Conservation (phyloP, 2,329 filamentous ascomycete species). For the Mariannaea sp. region DNA sequence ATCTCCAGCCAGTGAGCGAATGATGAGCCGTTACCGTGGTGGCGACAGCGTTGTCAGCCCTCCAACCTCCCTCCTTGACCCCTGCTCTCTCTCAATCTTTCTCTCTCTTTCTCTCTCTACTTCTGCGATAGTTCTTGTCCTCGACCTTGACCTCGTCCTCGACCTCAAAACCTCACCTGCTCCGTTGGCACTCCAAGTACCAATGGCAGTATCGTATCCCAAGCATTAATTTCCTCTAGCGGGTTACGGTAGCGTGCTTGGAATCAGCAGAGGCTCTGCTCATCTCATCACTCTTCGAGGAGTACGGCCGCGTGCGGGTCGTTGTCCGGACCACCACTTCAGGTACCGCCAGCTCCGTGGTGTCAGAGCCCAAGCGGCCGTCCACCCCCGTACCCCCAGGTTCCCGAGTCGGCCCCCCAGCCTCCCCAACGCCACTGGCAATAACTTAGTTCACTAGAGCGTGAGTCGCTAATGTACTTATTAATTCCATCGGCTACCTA, state of each 20-base stretch:
- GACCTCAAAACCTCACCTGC: no score
- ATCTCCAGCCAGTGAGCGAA: constrained; percentile 8
- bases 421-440: neutral
- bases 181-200: constrained; percentile 14
- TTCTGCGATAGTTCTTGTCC: neutral
- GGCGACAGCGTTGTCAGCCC: constrained; percentile 12
- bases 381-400: constrained; percentile 8
- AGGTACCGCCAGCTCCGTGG: neutral
- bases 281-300: neutral
- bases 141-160: no score
- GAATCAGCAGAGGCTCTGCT: neutral
- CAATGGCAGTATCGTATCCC: constrained; percentile 4
- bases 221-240: constrained; percentile 1
- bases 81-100: no score
- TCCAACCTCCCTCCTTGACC: constrained; percentile 2
- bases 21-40: constrained; percentile 16
- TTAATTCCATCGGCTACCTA: no score
- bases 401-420: constrained; percentile 5
- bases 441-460: neutral
- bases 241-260: neutral
- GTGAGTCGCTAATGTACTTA: no score
- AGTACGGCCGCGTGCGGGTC: neutral
- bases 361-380: constrained; percentile 1
- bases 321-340: constrained; percentile 9
- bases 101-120: constrained; percentile 1